Base-by-base conservation (phyloP, 768 basidiomycete genomes). In the Suillus hirtellus region DNA sequence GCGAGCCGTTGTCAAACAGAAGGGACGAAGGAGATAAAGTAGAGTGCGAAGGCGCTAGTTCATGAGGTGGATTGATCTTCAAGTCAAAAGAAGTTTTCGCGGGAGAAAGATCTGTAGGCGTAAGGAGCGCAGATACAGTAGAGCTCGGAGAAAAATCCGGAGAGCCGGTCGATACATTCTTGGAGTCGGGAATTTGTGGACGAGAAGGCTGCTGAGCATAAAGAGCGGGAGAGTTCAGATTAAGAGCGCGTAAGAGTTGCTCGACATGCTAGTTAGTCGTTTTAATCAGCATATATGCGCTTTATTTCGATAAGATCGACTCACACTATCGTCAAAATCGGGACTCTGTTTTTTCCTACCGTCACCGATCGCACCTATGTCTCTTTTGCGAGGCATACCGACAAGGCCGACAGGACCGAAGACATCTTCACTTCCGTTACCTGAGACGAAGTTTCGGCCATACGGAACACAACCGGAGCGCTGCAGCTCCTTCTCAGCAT, bases 111-210 rank as follows among this genome's bases (percentile, higher is more conserved):
- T 91, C 89, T 46, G 89, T 87, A 1, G 90, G 90, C 0, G 90
- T 92, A 63, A 91, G 76, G 21, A 92, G 81, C 19, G 86, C 84
- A 44, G 89, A 90, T 17, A 88, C 82, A 2, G 84, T 87, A 37
- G 90, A 91, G 43, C 85, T 84, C 15, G 89, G 90, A 49, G 89
- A 91, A 64, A 90, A 81, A 68, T 91, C 89, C 0, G 89, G 89
- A 50, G 88, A 85, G 65, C 75, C 82, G 4, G 80, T 78, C 27
- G 83, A 82, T 56, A 66, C 47, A 52, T 67, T 67, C 5, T 54
- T 70, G 2, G 79, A 73, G 46, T 85, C 82, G 63, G 81, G 71
- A 58, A 73, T 81, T 63, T 86, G 68, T 61, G 74, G 72, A 62
- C 79, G 79, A 47, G 79, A 66, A 34, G 84, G 80, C 66, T 79